Percentiles rank a stretch among this genome's conserved stretches.
Evolutionary conservation across 2,329 filamentous ascomycete genomes (phyloP).

Genomic region (Calonectria crousiana): DNA sequence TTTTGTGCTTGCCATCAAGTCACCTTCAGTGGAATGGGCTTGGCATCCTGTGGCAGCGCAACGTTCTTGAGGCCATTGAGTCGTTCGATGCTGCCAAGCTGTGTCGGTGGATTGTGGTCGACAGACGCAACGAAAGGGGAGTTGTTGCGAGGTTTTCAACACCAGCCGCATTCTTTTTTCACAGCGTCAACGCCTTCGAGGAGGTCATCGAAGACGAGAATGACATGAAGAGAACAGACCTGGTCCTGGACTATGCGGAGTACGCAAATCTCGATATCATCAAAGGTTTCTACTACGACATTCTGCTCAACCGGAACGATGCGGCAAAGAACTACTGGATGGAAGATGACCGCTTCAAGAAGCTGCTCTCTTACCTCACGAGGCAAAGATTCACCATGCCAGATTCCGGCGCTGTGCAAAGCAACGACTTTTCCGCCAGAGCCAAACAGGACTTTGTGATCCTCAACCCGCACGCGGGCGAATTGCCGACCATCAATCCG

Average conservation of each 20-base stretch:
- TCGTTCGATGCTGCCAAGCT: constrained; percentile 69
- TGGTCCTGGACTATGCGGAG: constrained; percentile 74
- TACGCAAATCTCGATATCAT: constrained; percentile 76
- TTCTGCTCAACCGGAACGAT: constrained; percentile 67
- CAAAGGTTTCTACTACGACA: constrained; percentile 76
- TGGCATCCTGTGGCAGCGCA: constrained; percentile 72
- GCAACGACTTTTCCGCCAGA: constrained; percentile 26
- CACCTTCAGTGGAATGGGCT: constrained; percentile 70
- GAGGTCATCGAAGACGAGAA: constrained; percentile 57
- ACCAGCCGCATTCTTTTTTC: constrained; percentile 81
- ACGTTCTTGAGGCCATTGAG: constrained; percentile 76
- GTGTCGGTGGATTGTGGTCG: constrained; percentile 80
- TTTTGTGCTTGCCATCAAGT: constrained; percentile 79
- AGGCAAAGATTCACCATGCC: constrained; percentile 59
- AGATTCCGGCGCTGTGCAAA: background rate
- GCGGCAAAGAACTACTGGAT: constrained; percentile 58
- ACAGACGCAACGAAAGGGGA: constrained; percentile 71
- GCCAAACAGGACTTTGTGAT: constrained; percentile 59
- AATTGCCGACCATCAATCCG: constrained; percentile 77
- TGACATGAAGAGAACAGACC: constrained; percentile 51
- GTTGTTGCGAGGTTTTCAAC: constrained; percentile 77
- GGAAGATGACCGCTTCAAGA: constrained; percentile 54
- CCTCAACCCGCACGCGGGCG: constrained; percentile 66
- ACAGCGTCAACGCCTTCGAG: constrained; percentile 83
- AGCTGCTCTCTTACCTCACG: constrained; percentile 53